Evolutionary conservation across 2,329 filamentous ascomycete species (phyloP).

Genomic region (Furcasterigmium furcatum): DNA sequence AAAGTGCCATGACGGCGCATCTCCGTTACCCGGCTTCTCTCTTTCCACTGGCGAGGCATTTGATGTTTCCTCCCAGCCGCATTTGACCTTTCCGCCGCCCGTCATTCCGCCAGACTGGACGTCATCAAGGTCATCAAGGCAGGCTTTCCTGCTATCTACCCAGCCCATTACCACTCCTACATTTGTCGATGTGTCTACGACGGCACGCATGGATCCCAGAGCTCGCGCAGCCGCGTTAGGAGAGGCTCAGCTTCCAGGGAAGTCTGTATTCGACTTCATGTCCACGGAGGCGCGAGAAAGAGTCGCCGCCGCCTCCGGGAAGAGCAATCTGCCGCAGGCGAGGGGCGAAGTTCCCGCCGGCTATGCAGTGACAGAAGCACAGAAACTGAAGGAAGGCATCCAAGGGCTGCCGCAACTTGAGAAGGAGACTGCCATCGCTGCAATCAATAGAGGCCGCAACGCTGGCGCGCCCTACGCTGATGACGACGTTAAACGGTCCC

Average conservation of each 20-base stretch:
- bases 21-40: constrained; percentile 78
- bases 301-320: constrained; percentile 73
- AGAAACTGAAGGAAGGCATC: constrained; percentile 56
- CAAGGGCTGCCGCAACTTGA: constrained; percentile 62
- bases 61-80: constrained; percentile 37
- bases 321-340: constrained; percentile 71
- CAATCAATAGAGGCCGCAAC: constrained; percentile 60
- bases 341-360: constrained; percentile 69
- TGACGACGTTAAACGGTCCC: constrained; percentile 71
- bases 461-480: constrained; percentile 81
- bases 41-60: constrained; percentile 54
- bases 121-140: constrained; percentile 44
- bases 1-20: constrained; percentile 76
- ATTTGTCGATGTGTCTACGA: no score
- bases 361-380: constrained; percentile 59
- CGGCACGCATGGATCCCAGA: constrained; percentile 49
- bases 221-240: constrained; percentile 70
- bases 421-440: constrained; percentile 64
- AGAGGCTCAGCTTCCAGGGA: constrained; percentile 76
- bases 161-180: no score
- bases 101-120: constrained; percentile 72
- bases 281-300: constrained; percentile 73
- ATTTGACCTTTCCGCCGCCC: constrained; percentile 58
- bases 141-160: no score
- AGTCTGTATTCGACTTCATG: constrained; percentile 94